These are phyloP conservation scores for Epichloe coenophiala DNA, from an alignment of 2,329 filamentous ascomycete species.

Conservation along the genomic window DNA sequence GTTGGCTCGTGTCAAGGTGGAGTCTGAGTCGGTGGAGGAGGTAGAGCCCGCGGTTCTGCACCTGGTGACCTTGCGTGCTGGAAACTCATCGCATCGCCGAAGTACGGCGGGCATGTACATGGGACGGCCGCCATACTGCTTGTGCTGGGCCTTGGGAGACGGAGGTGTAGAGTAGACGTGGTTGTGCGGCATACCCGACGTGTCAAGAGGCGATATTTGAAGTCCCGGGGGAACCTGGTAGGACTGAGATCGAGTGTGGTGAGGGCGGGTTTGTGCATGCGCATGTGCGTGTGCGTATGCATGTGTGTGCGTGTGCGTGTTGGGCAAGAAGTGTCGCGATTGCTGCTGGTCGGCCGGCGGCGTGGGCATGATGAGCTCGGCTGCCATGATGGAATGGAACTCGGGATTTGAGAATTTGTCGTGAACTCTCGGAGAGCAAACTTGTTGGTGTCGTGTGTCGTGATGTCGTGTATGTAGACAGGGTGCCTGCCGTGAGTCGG, in stretches of 20 bases:
- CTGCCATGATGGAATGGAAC: slow-evolving; percentile 19
- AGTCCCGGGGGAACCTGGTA: slow-evolving; percentile 26
- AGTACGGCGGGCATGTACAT: slow-evolving; percentile 67
- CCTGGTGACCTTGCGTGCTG: slow-evolving; percentile 22
- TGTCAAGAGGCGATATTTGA: slow-evolving; percentile 43
- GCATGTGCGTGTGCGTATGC: no score
- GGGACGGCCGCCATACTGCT: slow-evolving; percentile 32
- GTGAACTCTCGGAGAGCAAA: background rate
- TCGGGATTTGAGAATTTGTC: background rate
- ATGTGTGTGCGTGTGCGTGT: slow-evolving; percentile 10
- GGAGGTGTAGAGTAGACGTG: slow-evolving; percentile 18
- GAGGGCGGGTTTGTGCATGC: slow-evolving; percentile 13
- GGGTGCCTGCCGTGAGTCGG: no score
- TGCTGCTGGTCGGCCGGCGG: slow-evolving; percentile 22
- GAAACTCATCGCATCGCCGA: slow-evolving; percentile 55
- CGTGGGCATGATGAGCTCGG: slow-evolving; percentile 32
- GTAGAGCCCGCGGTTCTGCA: slow-evolving; percentile 24
- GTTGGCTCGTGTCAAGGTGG: slow-evolving; percentile 40
- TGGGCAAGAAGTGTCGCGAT: slow-evolving; percentile 20
- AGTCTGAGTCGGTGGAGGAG: slow-evolving; percentile 31
- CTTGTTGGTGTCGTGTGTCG: background rate
- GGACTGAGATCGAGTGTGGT: slow-evolving; percentile 24
- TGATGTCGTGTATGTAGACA: background rate
- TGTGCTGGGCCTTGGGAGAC: slow-evolving; percentile 8
- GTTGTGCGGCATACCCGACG: slow-evolving; percentile 30